These are phyloP conservation scores for Pseudozyma sp. DNA, from an alignment of 1,284 basidiomycete genomes.

Conservation along the genomic window DNA sequence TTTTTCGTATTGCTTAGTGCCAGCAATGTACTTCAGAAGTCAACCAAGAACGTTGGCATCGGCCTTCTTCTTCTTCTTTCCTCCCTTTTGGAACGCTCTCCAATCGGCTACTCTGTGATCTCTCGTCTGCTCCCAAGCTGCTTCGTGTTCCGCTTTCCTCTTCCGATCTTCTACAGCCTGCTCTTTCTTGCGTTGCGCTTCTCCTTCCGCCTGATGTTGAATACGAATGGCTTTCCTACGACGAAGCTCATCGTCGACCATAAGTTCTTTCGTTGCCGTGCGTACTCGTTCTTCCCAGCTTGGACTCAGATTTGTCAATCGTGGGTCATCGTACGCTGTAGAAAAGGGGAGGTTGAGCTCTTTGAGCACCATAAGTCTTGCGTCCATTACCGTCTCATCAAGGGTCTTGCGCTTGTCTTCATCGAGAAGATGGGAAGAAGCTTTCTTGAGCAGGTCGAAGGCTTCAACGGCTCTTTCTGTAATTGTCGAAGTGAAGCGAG, in stretches of 20 bases:
- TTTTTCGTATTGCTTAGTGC: too few relatives aligned
- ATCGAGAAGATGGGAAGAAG: conserved; percentile 68
- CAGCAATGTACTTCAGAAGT: not conserved
- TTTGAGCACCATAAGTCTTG: conserved; percentile 69
- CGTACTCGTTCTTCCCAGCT: conserved; percentile 71
- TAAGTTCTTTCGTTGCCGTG: conserved; percentile 72
- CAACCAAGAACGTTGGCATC: conserved; percentile 56
- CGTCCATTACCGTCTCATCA: conserved; percentile 69
- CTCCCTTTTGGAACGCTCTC: conserved; percentile 61
- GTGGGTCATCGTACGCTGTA: conserved; percentile 68
- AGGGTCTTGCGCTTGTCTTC: conserved; percentile 65
- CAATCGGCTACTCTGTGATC: conserved; percentile 65
- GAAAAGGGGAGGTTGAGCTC: conserved; percentile 65
- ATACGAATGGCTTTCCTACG: conserved; percentile 70
- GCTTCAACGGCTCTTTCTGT: conserved; percentile 72
- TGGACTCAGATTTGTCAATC: conserved; percentile 69
- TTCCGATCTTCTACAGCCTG: conserved; percentile 70
- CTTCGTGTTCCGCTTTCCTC: conserved; percentile 70
- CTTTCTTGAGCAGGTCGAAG: conserved; percentile 74
- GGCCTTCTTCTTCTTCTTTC: conserved; percentile 61
- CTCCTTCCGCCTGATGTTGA: conserved; percentile 73
- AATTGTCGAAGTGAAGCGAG: not conserved
- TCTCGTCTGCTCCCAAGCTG: conserved; percentile 72
- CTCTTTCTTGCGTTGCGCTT: conserved; percentile 72
- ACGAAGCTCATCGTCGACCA: conserved; percentile 74